Evolutionary conservation across 345 rosid species (phyloP).

Genomic region (Nasturtium officinale): DNA sequence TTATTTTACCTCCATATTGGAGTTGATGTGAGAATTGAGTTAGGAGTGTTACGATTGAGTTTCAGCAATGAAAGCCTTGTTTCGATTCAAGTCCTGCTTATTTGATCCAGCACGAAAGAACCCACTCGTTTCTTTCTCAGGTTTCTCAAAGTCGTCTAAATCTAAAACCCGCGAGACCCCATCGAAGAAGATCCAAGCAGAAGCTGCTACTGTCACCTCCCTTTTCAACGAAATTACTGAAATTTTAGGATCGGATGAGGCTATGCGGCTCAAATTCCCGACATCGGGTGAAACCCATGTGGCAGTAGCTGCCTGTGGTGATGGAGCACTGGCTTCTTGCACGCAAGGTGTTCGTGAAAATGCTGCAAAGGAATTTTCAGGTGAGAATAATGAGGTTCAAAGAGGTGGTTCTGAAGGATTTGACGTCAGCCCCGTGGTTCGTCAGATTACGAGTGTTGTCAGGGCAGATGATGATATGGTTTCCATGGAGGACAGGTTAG

Average conservation of each 20-base stretch:
- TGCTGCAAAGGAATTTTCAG: constrained; percentile 35
- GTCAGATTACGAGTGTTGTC: constrained; percentile 56
- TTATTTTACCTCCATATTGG: constrained; percentile 5
- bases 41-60: neutral
- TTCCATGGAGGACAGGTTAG: constrained; percentile 70
- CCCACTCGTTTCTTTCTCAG: constrained; percentile 41
- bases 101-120: constrained; percentile 2
- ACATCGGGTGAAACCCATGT: neutral
- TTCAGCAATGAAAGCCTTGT: constrained; percentile 33
- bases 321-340: constrained; percentile 30
- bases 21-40: neutral
- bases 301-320: neutral
- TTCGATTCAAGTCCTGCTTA: constrained; percentile 30
- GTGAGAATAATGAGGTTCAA: constrained; percentile 20
- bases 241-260: constrained; percentile 53
- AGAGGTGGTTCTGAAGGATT: constrained; percentile 23
- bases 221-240: constrained; percentile 65
- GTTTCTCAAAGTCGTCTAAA: constrained; percentile 48
- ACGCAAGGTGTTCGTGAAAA: constrained; percentile 57
- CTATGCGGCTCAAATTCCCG: constrained; percentile 32
- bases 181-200: constrained; percentile 48
- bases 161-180: constrained; percentile 29
- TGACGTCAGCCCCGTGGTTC: constrained; percentile 60
- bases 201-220: constrained; percentile 41
- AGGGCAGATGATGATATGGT: constrained; percentile 44